Evolutionary conservation across 331 rosid genomes (phyloP).

Genomic region (Dryas integrifolia): DNA sequence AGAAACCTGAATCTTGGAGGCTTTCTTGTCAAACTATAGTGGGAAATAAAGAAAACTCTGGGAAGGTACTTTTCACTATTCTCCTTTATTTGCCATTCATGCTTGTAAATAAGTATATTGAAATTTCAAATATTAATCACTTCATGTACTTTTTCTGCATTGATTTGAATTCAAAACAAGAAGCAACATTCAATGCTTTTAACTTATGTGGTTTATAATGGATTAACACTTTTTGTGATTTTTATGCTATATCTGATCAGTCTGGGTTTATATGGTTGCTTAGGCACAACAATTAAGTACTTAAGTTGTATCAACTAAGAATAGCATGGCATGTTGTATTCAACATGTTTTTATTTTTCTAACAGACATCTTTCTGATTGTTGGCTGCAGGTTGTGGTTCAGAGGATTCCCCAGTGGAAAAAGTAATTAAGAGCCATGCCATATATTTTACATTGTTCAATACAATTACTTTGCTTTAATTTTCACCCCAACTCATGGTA

Average conservation of each 20-base stretch:
- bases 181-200: too few relatives aligned
- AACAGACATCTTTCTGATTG: conserved; percentile 1
- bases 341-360: neutral
- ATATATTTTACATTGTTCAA: neutral
- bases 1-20: conserved; percentile 97
- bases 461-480: neutral
- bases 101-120: neutral
- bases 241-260: neutral
- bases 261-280: too few relatives aligned
- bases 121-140: too few relatives aligned
- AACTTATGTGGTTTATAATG: too few relatives aligned
- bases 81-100: conserved; percentile 3
- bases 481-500: neutral
- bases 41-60: conserved; percentile 83
- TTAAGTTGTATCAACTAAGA: too few relatives aligned
- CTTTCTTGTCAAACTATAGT: conserved; percentile 96
- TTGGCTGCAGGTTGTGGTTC: conserved; percentile 64
- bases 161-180: neutral
- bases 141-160: conserved; percentile 6
- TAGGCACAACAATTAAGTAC: too few relatives aligned
- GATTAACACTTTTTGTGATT: neutral
- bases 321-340: neutral
- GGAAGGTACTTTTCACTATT: conserved; percentile 61
- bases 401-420: conserved; percentile 84
- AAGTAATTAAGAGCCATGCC: conserved; percentile 38